These are phyloP conservation scores for Drosera capensis DNA, from an alignment of 148 eudicot species.

Conservation along the genomic window DNA sequence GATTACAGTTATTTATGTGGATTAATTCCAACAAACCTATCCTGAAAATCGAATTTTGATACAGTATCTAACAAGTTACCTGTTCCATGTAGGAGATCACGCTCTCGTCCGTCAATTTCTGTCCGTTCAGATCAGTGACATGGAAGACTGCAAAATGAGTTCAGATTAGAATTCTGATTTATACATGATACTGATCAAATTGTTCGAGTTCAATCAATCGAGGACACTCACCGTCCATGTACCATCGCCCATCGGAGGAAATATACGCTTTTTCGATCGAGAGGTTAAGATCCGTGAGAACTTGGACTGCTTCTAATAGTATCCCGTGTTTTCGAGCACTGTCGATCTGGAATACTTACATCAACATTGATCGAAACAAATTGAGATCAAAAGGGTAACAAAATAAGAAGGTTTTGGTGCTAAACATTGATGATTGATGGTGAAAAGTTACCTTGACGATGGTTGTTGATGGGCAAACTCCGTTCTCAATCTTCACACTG, in stretches of 20 bases:
- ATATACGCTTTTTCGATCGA: slow-evolving; percentile 73
- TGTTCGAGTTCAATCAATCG: background rate
- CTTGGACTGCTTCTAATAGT: slow-evolving; percentile 89
- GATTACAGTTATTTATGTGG: no score
- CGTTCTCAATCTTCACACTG: slow-evolving; percentile 90
- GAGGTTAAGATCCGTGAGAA: slow-evolving; percentile 75
- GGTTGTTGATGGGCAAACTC: slow-evolving; percentile 51
- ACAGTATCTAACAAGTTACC: background rate
- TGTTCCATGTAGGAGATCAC: slow-evolving; percentile 72
- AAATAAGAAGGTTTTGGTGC: background rate
- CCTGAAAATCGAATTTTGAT: no score
- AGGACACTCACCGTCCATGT: slow-evolving; percentile 57
- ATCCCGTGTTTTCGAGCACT: slow-evolving; percentile 82
- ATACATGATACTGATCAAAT: background rate
- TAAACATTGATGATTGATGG: background rate
- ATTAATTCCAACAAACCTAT: no score
- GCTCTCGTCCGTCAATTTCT: slow-evolving; percentile 63
- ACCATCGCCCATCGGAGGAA: slow-evolving; percentile 91
- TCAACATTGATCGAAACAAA: background rate
- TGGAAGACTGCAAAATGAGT: slow-evolving; percentile 80
- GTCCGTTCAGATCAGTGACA: slow-evolving; percentile 75
- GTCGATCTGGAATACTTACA: slow-evolving; percentile 37
- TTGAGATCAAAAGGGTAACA: background rate
- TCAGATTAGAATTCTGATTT: no score
- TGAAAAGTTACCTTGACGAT: slow-evolving; percentile 51